phyloP scores from a whole-genome alignment of 2,329 filamentous ascomycete species.

The Aspergillus latus region DNA sequence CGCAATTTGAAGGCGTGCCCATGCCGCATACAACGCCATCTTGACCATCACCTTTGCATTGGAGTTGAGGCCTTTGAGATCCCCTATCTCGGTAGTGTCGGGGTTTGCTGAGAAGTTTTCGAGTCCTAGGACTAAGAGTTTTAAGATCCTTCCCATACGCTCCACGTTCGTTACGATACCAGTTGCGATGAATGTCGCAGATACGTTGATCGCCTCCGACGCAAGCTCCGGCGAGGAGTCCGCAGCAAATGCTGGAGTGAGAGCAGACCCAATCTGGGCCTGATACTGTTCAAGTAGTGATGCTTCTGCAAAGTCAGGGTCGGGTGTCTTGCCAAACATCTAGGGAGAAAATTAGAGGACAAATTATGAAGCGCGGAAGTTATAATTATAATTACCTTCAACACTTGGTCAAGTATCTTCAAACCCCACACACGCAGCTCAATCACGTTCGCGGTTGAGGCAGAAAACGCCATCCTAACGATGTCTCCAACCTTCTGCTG shows the following conservation, averaged over 20 bases:
- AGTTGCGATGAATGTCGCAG: conserved; percentile 94
- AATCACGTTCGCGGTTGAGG: conserved; percentile 88
- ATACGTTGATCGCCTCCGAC: conserved; percentile 94
- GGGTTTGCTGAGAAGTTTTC: conserved; percentile 84
- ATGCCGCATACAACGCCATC: conserved; percentile 93
- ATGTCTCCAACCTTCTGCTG: conserved; percentile 87
- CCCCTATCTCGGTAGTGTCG: conserved; percentile 84
- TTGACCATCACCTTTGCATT: conserved; percentile 99
- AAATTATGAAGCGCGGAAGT: not conserved
- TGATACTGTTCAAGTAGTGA: conserved; percentile 97
- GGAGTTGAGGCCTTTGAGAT: conserved; percentile 86
- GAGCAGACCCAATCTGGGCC: conserved; percentile 92
- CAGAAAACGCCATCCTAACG: conserved; percentile 94
- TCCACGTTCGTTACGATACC: conserved; percentile 97
- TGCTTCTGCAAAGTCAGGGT: conserved; percentile 96
- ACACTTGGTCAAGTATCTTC: conserved; percentile 87
- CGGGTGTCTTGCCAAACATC: conserved; percentile 92
- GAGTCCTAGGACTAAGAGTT: conserved; percentile 83
- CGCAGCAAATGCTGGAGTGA: conserved; percentile 92
- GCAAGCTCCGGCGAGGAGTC: conserved; percentile 96
- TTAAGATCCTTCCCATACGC: conserved; percentile 97
- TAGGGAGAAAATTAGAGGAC: conserved; percentile 23
- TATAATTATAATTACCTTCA: conserved; percentile 58
- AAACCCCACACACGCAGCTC: conserved; percentile 87
- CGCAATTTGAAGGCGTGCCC: conserved; percentile 94